phyloP scores from a whole-genome alignment of 2,329 filamentous ascomycete genomes.

The Exophiala alcalophila region DNA sequence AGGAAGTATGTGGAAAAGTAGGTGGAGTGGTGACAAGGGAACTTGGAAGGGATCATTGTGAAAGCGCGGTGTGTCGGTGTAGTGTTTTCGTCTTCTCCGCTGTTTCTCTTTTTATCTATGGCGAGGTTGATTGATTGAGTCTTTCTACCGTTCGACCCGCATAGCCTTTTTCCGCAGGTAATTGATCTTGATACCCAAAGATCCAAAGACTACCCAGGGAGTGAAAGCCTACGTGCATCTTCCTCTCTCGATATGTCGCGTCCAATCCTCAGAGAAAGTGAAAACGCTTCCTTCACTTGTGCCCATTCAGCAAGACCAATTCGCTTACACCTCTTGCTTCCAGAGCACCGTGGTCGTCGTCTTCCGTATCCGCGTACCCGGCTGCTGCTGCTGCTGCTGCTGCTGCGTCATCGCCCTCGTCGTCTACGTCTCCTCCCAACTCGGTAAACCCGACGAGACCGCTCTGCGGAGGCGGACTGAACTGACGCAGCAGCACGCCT shows the following conservation, averaged over 20 bases:
- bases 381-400: constrained; percentile 3
- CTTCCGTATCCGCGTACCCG: no score
- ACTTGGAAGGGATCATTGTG: neutral
- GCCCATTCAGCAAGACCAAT: constrained; percentile 12
- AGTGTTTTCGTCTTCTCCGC: constrained; percentile 1
- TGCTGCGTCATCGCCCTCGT: neutral
- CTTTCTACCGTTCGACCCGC: no score
- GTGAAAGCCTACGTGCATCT: no score
- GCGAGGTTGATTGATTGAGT: no score
- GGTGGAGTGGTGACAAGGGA: neutral
- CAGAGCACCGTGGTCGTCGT: neutral
- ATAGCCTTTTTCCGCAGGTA: neutral
- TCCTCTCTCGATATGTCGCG: no score
- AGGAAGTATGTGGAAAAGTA: constrained; percentile 16
- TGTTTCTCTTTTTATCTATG: no score
- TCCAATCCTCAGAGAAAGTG: no score
- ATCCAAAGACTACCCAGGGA: no score
- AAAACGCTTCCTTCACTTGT: no score
- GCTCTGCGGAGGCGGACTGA: constrained; percentile 39
- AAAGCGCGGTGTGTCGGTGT: neutral
- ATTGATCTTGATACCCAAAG: neutral
- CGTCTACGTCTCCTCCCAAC: neutral
- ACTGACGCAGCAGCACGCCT: constrained; percentile 81
- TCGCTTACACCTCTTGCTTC: constrained; percentile 3
- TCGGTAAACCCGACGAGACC: constrained; percentile 23